Evolutionary conservation across 2,329 filamentous ascomycete genomes (phyloP).

Genomic region (Stachybotrys chlorohalonatus): DNA sequence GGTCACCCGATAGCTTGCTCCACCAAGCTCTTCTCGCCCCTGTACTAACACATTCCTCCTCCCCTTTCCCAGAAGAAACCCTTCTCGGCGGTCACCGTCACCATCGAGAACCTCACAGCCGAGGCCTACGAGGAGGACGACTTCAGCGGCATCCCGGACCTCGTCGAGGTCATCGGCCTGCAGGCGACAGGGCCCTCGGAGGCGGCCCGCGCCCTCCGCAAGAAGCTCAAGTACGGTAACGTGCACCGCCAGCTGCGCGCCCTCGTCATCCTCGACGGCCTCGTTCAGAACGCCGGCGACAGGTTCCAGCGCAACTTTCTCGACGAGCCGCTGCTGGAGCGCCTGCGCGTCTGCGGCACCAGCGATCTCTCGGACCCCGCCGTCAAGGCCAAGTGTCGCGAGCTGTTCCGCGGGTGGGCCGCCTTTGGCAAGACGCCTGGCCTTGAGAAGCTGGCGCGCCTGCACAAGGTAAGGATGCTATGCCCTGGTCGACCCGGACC

Average conservation of each 20-base stretch:
- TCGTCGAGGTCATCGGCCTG: slow-evolving; percentile 88
- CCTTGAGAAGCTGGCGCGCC: slow-evolving; percentile 66
- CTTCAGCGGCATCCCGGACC: slow-evolving; percentile 80
- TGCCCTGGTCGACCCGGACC: too few relatives aligned
- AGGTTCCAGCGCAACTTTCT: slow-evolving; percentile 81
- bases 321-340: slow-evolving; percentile 86
- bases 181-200: slow-evolving; percentile 81
- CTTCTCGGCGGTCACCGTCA: slow-evolving; percentile 88
- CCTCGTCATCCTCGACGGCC: slow-evolving; percentile 78
- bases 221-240: slow-evolving; percentile 98
- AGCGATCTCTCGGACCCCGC: slow-evolving; percentile 76
- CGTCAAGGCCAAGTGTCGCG: slow-evolving; percentile 81
- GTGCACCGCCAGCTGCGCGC: slow-evolving; percentile 87
- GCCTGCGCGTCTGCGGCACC: slow-evolving; percentile 77
- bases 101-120: slow-evolving; percentile 81
- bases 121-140: slow-evolving; percentile 89
- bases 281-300: slow-evolving; percentile 88
- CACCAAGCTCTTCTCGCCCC: too few relatives aligned
- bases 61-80: slow-evolving; percentile 49
- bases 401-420: slow-evolving; percentile 82
- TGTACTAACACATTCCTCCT: background rate
- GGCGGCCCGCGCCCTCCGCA: slow-evolving; percentile 83
- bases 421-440: slow-evolving; percentile 76
- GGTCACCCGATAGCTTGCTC: too few relatives aligned
- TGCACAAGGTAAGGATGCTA: slow-evolving; percentile 66